Evolutionary conservation across 2,329 filamentous ascomycete genomes (phyloP).

Genomic region (Immersiporthe knoxdaviesiana): DNA sequence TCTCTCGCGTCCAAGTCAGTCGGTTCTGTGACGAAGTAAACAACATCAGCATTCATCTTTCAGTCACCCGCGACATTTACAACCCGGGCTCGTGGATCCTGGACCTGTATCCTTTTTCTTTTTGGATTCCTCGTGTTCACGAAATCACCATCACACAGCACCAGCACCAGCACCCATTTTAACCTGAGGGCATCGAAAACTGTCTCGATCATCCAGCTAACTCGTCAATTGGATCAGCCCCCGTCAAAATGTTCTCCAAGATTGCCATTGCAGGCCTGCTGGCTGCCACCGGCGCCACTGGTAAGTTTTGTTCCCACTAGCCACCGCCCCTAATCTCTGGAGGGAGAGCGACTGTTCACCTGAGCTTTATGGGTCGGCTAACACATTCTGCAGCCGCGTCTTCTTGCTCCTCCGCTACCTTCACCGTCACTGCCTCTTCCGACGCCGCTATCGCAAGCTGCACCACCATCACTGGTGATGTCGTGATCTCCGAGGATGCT

Average conservation of each 20-base stretch:
- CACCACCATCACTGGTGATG: constrained; percentile 68
- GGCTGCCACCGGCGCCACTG: constrained; percentile 44
- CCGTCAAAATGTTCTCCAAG: constrained; percentile 49
- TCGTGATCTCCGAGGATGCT: constrained; percentile 64
- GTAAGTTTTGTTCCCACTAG: constrained; percentile 38
- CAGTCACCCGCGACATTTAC: constrained; percentile 10
- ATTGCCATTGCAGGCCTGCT: constrained; percentile 46
- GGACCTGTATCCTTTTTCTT: constrained; percentile 7
- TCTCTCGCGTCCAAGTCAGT: constrained; percentile 18
- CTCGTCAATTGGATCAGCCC: constrained; percentile 31
- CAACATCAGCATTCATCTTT: constrained; percentile 25
- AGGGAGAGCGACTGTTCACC: no score
- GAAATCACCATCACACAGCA: not conserved
- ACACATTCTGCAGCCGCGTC: constrained; percentile 39
- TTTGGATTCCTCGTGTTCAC: not conserved
- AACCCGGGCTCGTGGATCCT: not conserved
- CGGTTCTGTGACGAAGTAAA: constrained; percentile 23
- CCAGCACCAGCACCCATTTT: not conserved
- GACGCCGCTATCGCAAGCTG: constrained; percentile 64
- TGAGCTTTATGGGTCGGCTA: not conserved
- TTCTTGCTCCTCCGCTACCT: constrained; percentile 43
- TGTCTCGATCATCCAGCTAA: constrained; percentile 26
- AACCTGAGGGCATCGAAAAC: not conserved
- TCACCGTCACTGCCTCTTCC: constrained; percentile 67
- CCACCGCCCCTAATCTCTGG: not conserved